Evolutionary conservation across 83 land plant species (phyloP).

Genomic region (Isoetes engelmannii): DNA sequence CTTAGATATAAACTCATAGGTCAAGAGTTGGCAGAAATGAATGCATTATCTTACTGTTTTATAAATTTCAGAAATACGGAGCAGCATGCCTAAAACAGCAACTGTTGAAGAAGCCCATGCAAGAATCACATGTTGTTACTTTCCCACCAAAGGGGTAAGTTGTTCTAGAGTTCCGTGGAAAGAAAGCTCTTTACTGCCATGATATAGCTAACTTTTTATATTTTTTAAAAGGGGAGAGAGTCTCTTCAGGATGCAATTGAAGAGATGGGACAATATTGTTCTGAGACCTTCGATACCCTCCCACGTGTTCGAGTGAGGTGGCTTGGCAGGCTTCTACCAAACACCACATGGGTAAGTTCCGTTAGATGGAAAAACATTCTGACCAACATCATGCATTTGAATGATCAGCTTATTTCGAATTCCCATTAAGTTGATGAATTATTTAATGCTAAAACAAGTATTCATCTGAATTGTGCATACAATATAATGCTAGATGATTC

Average conservation of each 20-base stretch:
- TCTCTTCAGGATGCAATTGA: conserved; percentile 38
- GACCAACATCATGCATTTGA: no score
- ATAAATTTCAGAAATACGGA: no score
- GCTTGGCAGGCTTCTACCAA: conserved; percentile 60
- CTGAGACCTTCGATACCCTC: conserved; percentile 33
- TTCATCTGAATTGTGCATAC: no score
- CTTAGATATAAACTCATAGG: no score
- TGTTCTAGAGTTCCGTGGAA: background rate
- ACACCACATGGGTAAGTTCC: conserved; percentile 50
- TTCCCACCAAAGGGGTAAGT: conserved; percentile 45
- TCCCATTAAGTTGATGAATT: no score
- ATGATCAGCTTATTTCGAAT: no score
- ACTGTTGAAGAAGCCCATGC: conserved; percentile 26
- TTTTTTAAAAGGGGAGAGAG: conserved; percentile 23
- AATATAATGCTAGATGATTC: no score
- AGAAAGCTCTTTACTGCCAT: no score
- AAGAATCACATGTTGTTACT: conserved; percentile 50
- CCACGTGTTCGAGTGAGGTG: conserved; percentile 47
- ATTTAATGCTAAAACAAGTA: no score
- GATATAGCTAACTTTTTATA: background rate
- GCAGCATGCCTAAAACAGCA: background rate
- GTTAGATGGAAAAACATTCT: no score
- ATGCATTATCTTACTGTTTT: no score
- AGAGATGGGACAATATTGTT: conserved; percentile 16
- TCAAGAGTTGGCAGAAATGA: no score